Conservation (phyloP, 2,329 filamentous ascomycete genomes). For the Aspergillus pseudoviridinutans region DNA sequence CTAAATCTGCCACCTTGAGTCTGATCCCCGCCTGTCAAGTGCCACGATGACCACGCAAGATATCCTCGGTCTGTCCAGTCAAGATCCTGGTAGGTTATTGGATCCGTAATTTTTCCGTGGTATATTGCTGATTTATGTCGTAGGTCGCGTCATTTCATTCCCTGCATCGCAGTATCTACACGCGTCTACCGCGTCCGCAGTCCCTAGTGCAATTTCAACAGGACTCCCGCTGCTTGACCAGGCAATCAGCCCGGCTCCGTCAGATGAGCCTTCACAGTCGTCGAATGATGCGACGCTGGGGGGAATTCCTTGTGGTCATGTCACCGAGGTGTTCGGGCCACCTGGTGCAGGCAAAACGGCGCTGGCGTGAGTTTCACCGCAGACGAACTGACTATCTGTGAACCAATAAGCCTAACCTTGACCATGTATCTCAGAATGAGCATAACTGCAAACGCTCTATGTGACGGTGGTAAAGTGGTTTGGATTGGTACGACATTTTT, state of each 20-base stretch:
- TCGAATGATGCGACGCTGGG: conserved; percentile 26
- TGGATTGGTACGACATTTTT: conserved; percentile 69
- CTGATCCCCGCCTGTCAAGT: neutral
- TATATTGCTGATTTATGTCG: conserved; percentile 1
- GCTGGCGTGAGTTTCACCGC: conserved; percentile 59
- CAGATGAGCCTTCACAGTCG: conserved; percentile 13
- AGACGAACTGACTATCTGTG: neutral
- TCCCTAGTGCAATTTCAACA: conserved; percentile 31
- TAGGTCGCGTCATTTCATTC: conserved; percentile 31
- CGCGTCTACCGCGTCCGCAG: conserved; percentile 18
- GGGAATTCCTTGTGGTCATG: conserved; percentile 69
- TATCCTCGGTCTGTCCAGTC: conserved; percentile 27
- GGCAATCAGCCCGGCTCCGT: conserved; percentile 14
- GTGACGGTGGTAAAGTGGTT: conserved; percentile 59
- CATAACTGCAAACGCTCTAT: conserved; percentile 61
- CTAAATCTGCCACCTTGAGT: neutral
- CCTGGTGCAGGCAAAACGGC: conserved; percentile 82
- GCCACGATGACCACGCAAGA: conserved; percentile 26
- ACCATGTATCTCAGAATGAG: conserved; percentile 58
- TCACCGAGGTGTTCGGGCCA: conserved; percentile 85
- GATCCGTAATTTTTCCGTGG: neutral
- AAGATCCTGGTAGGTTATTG: conserved; percentile 25
- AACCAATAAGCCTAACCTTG: conserved; percentile 9
- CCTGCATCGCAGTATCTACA: conserved; percentile 36
- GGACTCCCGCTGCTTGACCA: conserved; percentile 48